phyloP scores from a whole-genome alignment of 306 rosid species.

The Hippophae tibetana region DNA sequence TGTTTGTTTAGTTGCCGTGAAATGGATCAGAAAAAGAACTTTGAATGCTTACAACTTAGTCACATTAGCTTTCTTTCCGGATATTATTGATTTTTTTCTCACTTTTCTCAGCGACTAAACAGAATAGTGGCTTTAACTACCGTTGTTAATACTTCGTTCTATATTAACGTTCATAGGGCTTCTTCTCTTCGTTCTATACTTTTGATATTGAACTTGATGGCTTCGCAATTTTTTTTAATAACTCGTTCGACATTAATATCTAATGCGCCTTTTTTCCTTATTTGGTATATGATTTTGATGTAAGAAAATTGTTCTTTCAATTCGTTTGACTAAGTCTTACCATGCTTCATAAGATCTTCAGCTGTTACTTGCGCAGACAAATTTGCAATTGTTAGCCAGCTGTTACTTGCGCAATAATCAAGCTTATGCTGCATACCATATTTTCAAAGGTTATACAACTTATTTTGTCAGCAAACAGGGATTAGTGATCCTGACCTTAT shows the following conservation, averaged over 20 bases:
- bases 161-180: too few relatives aligned
- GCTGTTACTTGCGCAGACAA: constrained; percentile 38
- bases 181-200: too few relatives aligned
- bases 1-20: constrained; percentile 11
- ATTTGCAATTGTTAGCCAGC: constrained; percentile 79
- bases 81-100: background rate
- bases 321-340: background rate
- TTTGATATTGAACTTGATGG: background rate
- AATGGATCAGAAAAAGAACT: constrained; percentile 1
- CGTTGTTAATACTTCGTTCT: too few relatives aligned
- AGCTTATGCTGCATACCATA: constrained; percentile 77
- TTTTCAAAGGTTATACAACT: constrained; percentile 53
- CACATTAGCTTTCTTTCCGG: background rate
- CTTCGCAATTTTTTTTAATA: background rate
- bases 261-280: background rate
- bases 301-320: background rate
- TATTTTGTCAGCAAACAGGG: background rate
- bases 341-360: background rate
- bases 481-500: background rate
- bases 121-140: too few relatives aligned
- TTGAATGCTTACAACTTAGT: background rate
- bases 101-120: background rate
- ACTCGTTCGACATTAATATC: background rate
- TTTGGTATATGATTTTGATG: background rate
- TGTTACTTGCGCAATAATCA: constrained; percentile 85